phyloP scores from a whole-genome alignment of 169 alveolate species.

The Theileria parva region DNA sequence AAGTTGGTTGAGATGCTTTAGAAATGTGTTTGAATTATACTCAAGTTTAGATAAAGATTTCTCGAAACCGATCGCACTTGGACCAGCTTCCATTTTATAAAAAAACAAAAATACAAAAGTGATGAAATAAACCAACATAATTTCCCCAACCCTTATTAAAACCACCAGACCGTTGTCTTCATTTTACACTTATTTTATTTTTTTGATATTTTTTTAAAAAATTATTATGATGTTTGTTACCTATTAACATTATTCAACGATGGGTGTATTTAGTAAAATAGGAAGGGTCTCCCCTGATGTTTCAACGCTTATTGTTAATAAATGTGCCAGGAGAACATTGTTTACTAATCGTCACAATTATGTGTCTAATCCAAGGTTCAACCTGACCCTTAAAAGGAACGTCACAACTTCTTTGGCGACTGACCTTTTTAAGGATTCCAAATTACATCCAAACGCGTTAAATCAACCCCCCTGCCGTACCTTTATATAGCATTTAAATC shows the following conservation, averaged over 20 bases:
- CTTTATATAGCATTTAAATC: not conserved
- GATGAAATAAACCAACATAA: not conserved
- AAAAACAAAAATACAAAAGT: not conserved
- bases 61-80: not conserved
- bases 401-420: conserved; percentile 30
- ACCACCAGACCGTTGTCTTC: not conserved
- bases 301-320: not conserved
- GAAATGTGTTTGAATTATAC: not conserved
- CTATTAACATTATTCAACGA: not conserved
- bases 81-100: not conserved
- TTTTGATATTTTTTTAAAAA: not conserved
- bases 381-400: conserved; percentile 2
- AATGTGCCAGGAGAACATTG: conserved; percentile 3
- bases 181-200: not conserved
- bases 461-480: conserved; percentile 67
- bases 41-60: not conserved
- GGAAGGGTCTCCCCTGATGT: conserved; percentile 10
- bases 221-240: not conserved
- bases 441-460: conserved; percentile 23
- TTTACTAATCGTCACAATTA: not conserved
- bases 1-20: not conserved
- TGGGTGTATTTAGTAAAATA: conserved; percentile 12
- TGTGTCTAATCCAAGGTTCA: not conserved
- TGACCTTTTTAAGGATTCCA: conserved; percentile 51
- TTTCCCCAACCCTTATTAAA: not conserved